A percentile compares a stretch with the other conserved stretches of the same genome.
Evolutionary conservation across 139 green algal species (phyloP).

Genomic region (Axilococcus clingmanii): DNA sequence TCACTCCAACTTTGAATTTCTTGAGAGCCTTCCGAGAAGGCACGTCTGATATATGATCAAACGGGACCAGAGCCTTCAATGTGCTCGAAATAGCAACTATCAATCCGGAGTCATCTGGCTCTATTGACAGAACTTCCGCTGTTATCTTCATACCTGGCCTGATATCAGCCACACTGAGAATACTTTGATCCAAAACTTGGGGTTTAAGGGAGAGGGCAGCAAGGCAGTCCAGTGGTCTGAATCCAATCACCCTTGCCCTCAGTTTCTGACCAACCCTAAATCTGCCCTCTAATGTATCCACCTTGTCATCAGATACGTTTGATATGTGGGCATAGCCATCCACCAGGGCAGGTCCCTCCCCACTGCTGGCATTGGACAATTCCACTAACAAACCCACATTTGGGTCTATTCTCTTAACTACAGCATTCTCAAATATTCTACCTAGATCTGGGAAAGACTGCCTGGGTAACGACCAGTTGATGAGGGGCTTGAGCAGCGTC

Average conservation of each 20-base stretch:
- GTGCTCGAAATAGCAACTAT: slow-evolving; percentile 43
- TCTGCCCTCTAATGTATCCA: slow-evolving; percentile 45
- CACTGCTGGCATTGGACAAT: slow-evolving; percentile 29
- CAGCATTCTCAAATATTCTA: slow-evolving; percentile 37
- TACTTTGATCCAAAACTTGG: slow-evolving; percentile 29
- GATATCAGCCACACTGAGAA: slow-evolving; percentile 28
- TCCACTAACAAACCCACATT: slow-evolving; percentile 59
- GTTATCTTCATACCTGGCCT: slow-evolving; percentile 38
- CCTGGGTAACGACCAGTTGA: slow-evolving; percentile 29
- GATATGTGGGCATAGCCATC: slow-evolving; percentile 68
- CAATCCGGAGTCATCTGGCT: slow-evolving; percentile 38
- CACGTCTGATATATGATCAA: slow-evolving; percentile 42
- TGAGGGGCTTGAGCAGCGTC: slow-evolving; percentile 67
- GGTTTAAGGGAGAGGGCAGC: slow-evolving; percentile 48
- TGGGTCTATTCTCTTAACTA: slow-evolving; percentile 57
- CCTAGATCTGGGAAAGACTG: slow-evolving; percentile 34
- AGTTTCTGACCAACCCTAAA: slow-evolving; percentile 47
- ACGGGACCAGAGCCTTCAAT: slow-evolving; percentile 45
- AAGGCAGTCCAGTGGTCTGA: slow-evolving; percentile 75
- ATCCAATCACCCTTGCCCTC: slow-evolving; percentile 63
- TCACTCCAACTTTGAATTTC: slow-evolving; percentile 51
- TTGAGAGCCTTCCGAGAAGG: slow-evolving; percentile 8
- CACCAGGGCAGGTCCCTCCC: neutral
- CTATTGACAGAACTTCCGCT: slow-evolving; percentile 41
- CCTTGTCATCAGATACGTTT: slow-evolving; percentile 53